Evolutionary conservation across 257 asterid genomes (phyloP), one percentile per base, ranked within the genome.

Genomic region (Avicennia marina): DNA sequence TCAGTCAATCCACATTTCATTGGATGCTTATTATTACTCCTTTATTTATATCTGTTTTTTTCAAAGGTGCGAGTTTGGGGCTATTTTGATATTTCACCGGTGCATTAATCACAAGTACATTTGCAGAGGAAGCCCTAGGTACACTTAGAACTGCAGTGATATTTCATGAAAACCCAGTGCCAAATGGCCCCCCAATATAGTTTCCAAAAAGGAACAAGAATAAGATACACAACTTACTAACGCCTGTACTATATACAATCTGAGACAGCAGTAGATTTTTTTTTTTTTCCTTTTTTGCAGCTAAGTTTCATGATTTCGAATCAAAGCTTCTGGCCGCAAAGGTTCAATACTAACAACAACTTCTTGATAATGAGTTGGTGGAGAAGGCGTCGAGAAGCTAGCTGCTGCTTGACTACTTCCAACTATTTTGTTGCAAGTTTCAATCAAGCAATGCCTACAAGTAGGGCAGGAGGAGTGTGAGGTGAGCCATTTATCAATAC

Each of bases 401-500:
- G 49, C 16, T 6, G 2, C 13, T 3, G 53, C 27, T 13, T 26
- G 57, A 29, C 32, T 24, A 24, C 71, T 68, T 2, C 78, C 80
- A 1, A 74, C 72, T 0, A 76, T 76, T 29, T 80, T 76, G 3
- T 69, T 69, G 6, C 87, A 76, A 4, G 83, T 76, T 44, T 73
- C 74, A 13, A 75, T 66, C 31, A 79, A 72, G 56, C 86, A 76
- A 70, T 79, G 74, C 17, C 86, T 62, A 53, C 86, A 79, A 27
- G 86, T 79, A 1, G 86, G 86, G 61, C 86, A 79, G 0, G 86
- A 79, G 0, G 86, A 79, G 78, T 79, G 86, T 0, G 82, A 69
- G n/a, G 27, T 62, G 5, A 79, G 65, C 86, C 86, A 79, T 20
- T 53, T 72, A 2, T 79, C 86, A 24, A 79, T 76, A 61, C 86